Percentiles rank a stretch among this genome's conserved stretches.
Conservation (phyloP, 1,284 basidiomycete genomes). For the Cryptococcus jaspeensis region DNA sequence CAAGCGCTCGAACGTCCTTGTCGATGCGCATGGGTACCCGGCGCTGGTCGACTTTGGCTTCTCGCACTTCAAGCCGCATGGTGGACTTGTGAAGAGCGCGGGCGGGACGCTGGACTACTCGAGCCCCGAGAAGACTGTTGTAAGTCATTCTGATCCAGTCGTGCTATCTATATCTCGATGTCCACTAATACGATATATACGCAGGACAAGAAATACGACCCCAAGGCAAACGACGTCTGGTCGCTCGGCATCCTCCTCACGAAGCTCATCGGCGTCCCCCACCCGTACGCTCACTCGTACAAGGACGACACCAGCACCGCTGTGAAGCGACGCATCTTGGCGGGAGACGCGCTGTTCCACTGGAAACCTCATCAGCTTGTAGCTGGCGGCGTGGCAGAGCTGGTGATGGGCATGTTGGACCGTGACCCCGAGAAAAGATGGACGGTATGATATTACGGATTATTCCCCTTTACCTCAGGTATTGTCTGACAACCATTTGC, state of each 20-base stretch:
- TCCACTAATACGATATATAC: neutral
- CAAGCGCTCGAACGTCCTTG: conserved; percentile 47
- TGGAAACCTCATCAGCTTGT: conserved; percentile 16
- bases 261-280: conserved; percentile 36
- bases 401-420: conserved; percentile 42
- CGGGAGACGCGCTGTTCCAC: conserved; percentile 18
- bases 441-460: conserved; percentile 32
- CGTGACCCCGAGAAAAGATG: conserved; percentile 28
- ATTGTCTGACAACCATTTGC: neutral
- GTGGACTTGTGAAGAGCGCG: conserved; percentile 27
- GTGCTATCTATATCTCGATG: neutral
- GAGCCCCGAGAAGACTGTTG: conserved; percentile 46
- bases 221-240: conserved; percentile 47
- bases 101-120: conserved; percentile 50
- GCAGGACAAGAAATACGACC: conserved; percentile 37
- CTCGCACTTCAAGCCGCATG: conserved; percentile 38
- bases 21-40: conserved; percentile 24
- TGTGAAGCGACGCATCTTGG: conserved; percentile 29
- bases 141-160: conserved; percentile 14
- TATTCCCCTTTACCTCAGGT: neutral
- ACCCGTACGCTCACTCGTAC: conserved; percentile 34
- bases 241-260: conserved; percentile 44
- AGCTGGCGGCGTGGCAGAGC: conserved; percentile 22
- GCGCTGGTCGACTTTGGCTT: conserved; percentile 49
- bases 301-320: conserved; percentile 19